Conservation (phyloP, 140 eudicot species). For the Senecio squalidus region DNA sequence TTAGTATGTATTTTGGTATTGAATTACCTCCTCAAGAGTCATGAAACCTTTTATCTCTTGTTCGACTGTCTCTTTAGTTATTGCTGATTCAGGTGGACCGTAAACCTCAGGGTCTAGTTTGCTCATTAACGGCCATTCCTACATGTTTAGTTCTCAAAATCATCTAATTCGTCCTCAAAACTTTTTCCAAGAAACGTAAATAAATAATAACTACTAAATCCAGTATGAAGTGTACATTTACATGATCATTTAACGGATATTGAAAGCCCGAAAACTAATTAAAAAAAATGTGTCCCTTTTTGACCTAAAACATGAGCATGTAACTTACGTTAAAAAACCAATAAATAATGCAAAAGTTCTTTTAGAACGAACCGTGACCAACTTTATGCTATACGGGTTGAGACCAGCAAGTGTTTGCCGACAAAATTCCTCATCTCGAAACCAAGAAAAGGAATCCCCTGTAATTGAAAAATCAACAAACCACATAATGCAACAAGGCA, state of each 20-base stretch:
- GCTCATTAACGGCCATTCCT: slow-evolving; percentile 75
- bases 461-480: neutral
- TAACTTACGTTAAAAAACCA: too few relatives aligned
- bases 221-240: neutral
- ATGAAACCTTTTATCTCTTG: slow-evolving; percentile 43
- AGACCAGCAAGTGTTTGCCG: slow-evolving; percentile 72
- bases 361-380: slow-evolving; percentile 45
- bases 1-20: neutral
- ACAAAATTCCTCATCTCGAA: slow-evolving; percentile 57
- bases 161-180: slow-evolving; percentile 11
- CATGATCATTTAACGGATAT: too few relatives aligned
- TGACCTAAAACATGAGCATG: too few relatives aligned
- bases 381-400: slow-evolving; percentile 49
- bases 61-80: slow-evolving; percentile 50
- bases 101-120: slow-evolving; percentile 53
- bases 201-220: neutral
- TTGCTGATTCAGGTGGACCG: slow-evolving; percentile 67
- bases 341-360: neutral
- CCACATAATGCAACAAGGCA: neutral
- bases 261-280: too few relatives aligned
- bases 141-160: slow-evolving; percentile 13
- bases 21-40: slow-evolving; percentile 52
- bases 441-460: slow-evolving; percentile 70
- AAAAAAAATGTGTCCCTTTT: too few relatives aligned
- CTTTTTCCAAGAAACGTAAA: neutral